These are phyloP conservation scores for Stemphylium vesicarium DNA, from an alignment of 2,329 filamentous ascomycete species.

Conservation along the genomic window DNA sequence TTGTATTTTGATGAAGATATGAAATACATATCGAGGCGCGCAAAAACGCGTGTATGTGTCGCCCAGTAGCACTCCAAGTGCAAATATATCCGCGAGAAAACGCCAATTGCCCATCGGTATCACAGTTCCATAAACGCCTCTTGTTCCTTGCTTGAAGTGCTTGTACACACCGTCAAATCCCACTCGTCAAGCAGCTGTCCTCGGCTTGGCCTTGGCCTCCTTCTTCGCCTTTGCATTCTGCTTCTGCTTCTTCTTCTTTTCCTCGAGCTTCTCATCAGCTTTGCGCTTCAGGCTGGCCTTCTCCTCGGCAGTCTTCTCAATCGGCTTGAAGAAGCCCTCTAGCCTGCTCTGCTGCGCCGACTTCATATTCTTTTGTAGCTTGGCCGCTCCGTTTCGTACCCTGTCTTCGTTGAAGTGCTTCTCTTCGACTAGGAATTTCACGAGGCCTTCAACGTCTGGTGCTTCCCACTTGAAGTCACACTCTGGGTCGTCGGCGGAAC, in stretches of 20 bases:
- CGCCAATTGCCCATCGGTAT: slow-evolving; percentile 8
- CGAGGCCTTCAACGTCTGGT: slow-evolving; percentile 86
- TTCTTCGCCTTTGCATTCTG: slow-evolving; percentile 95
- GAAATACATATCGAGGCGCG: no score
- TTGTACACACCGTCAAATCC: not conserved
- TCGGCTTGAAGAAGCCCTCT: slow-evolving; percentile 95
- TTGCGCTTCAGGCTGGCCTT: slow-evolving; percentile 89
- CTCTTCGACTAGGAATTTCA: slow-evolving; percentile 88
- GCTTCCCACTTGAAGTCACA: slow-evolving; percentile 99
- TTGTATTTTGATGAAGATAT: no score
- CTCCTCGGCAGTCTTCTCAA: slow-evolving; percentile 86
- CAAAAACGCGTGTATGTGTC: no score
- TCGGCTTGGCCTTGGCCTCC: slow-evolving; percentile 82
- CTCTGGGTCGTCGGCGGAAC: slow-evolving; percentile 77
- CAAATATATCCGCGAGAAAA: not conserved
- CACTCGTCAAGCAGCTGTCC: slow-evolving; percentile 19
- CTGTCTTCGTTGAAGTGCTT: slow-evolving; percentile 98
- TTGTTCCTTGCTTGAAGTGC: not conserved
- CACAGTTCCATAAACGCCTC: slow-evolving; percentile 14
- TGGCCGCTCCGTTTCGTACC: slow-evolving; percentile 77
- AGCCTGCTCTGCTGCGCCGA: slow-evolving; percentile 86
- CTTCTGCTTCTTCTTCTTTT: slow-evolving; percentile 95
- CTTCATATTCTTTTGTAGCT: slow-evolving; percentile 90
- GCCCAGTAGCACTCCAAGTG: not conserved
- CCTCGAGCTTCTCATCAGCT: slow-evolving; percentile 87